A percentile compares a stretch with the other conserved stretches of the same genome.
Conservation (phyloP, 2,329 filamentous ascomycete species). For the Hypoxylon sp. region DNA sequence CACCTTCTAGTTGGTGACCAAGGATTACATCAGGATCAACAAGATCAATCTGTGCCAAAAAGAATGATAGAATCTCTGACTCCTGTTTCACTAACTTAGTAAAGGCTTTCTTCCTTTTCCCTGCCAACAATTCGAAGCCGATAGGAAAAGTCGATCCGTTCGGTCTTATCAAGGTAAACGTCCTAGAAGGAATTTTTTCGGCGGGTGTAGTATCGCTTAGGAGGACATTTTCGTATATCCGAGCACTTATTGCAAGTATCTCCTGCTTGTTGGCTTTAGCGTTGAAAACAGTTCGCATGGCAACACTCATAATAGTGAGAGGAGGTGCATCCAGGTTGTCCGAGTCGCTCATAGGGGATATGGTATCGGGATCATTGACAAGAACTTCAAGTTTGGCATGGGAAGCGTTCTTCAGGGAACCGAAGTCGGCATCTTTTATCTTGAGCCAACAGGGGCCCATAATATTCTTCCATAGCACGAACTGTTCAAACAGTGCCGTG, state of each 20-base stretch:
- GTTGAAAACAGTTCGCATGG: conserved; percentile 88
- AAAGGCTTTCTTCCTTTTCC: conserved; percentile 75
- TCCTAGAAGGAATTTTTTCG: conserved; percentile 87
- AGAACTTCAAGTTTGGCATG: conserved; percentile 96
- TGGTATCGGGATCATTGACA: conserved; percentile 78
- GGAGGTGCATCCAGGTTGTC: conserved; percentile 86
- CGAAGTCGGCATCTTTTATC: conserved; percentile 86
- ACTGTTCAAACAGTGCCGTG: conserved; percentile 95
- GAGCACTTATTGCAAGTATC: conserved; percentile 87
- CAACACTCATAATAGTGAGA: conserved; percentile 94
- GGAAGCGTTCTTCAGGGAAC: conserved; percentile 86
- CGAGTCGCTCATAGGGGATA: conserved; percentile 76
- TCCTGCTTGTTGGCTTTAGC: conserved; percentile 95
- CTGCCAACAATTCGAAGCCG: conserved; percentile 82
- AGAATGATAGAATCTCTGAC: conserved; percentile 83
- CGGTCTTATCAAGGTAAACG: conserved; percentile 91
- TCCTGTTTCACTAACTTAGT: conserved; percentile 87
- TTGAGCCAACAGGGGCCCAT: conserved; percentile 99
- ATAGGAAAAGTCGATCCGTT: conserved; percentile 78
- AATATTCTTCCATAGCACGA: conserved; percentile 97
- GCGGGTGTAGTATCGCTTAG: conserved; percentile 87
- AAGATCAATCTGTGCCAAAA: conserved; percentile 86
- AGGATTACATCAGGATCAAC: conserved; percentile 93
- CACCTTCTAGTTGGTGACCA: conserved; percentile 95
- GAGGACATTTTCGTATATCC: conserved; percentile 90